Base-by-base conservation (phyloP, 176 grass and related monocot genomes). In the Themeda triandra region DNA sequence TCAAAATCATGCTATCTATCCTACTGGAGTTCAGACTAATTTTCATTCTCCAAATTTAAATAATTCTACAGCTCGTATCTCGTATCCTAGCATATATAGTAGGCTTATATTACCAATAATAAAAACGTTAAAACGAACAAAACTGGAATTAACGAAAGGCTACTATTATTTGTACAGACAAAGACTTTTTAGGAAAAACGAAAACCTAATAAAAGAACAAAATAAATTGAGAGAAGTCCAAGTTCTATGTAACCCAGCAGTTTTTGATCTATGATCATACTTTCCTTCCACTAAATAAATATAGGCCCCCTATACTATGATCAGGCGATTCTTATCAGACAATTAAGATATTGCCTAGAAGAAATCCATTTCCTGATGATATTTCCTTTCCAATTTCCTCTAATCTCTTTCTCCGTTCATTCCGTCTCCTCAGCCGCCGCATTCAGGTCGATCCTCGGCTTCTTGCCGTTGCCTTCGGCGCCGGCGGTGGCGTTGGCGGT, bases 371-470 rank as follows among this genome's bases (percentile, higher is more conserved):
- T 77, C 25, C 42, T 6, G 27, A 44, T 73, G 59, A 42, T 23
- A 58, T 54, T 25, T 45, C 81, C 5, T 25, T 56, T 39, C 19
- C 19, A 17, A 71, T 21, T 72, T 42, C n/a, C 8, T 23, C 19
- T 14, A 11, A 25, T 27, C 13, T 71, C 10, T 45, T 30, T 18
- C 2, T 44, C 60, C 56, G 5, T 66, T 88, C 78, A 91, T 31
- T 88, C 90, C 1, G 36, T 82, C 30, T 91, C 90, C 21, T 91
- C 90, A 65, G 85, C 86, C 0, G 89, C 64, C 0, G 80, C 72
- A 66, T 94, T 94, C 46, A 94, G 67, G 70, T 94, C 92, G 58
- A 94, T 91, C 77, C 56, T 85, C 0, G 63, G 89, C 73, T 85
- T 89, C 89, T 94, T 94, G 19, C 69, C 56, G 39, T 60, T 41